Base-by-base conservation (phyloP, 306 rosid species). In the Sesbania bispinosa region DNA sequence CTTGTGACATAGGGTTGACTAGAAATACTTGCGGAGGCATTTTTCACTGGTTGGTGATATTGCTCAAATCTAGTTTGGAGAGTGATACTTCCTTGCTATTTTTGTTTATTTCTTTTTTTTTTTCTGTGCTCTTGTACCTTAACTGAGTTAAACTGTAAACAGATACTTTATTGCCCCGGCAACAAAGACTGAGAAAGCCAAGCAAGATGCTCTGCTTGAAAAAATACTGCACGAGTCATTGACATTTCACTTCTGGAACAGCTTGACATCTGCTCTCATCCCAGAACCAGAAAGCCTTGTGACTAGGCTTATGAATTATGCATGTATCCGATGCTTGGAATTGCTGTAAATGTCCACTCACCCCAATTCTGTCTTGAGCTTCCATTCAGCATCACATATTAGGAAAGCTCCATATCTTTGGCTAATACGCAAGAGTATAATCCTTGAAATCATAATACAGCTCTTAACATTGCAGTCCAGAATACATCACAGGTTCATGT, bases 181-280 rank as follows among this genome's bases (percentile, higher is more conserved):
- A 57, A 85, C 85, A 1, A 84, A 84, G 87, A 48, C 65, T 7
- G 93, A 91, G 75, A 94, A 82, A 27, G 75, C 81, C 35, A 64
- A 51, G 60, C 88, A 89, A 55, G 90, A 89, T 79, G 77, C 45
- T 59, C 51, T 94, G 47, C 81, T 85, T 51, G 62, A 77, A 75
- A 89, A 66, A 75, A 86, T 91, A 67, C 75, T 83, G 75, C 65
- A 53, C 1, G 69, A 82, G 50, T 91, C 99, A 19, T 64, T 82
- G 70, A 79, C 96, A 46, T 94, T 91, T 81, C 99, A 94, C 82
- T 86, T 91, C 58, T 94, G 96, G 97, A 89, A 88, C 84, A 82
- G 97, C 76, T 16, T 88, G 74, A 91, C 99, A 64, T 82, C 74
- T 45, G 20, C 96, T 59, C 90, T 89, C 67, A 72, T 88, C 76